These are phyloP conservation scores for Aegle marmelos DNA, from an alignment of 345 rosid species.

Conservation along the genomic window DNA sequence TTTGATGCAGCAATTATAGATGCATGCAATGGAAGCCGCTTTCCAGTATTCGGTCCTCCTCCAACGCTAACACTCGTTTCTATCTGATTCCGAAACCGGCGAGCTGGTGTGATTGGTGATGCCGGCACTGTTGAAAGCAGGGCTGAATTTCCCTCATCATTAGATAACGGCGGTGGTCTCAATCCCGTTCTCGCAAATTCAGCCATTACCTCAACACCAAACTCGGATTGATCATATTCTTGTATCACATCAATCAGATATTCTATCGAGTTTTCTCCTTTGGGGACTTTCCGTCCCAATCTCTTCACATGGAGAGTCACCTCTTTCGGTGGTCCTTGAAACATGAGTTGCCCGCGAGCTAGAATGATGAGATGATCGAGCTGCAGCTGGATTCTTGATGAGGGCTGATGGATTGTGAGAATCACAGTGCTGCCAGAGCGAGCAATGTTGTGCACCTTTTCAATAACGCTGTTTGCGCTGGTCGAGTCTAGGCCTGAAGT, in stretches of 20 bases:
- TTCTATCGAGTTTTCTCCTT: constrained; percentile 58
- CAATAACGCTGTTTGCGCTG: constrained; percentile 59
- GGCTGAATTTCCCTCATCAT: constrained; percentile 29
- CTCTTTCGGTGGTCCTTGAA: constrained; percentile 57
- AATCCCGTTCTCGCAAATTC: constrained; percentile 49
- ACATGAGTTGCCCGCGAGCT: constrained; percentile 71
- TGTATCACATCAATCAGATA: constrained; percentile 61
- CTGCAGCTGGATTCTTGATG: constrained; percentile 50
- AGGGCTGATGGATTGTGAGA: constrained; percentile 71
- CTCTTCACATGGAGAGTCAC: constrained; percentile 47
- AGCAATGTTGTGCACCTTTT: constrained; percentile 62
- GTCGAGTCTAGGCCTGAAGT: constrained; percentile 70
- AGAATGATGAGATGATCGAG: constrained; percentile 62
- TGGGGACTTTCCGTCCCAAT: constrained; percentile 55
- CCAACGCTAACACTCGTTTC: not conserved
- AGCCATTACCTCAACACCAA: constrained; percentile 49
- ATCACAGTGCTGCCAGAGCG: constrained; percentile 63
- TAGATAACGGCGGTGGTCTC: constrained; percentile 45
- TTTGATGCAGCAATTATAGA: not conserved
- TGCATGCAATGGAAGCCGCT: constrained; percentile 30
- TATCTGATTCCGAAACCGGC: not conserved
- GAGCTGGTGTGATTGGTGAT: constrained; percentile 25
- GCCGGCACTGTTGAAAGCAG: constrained; percentile 25
- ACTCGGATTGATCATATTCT: constrained; percentile 52
- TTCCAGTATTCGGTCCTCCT: constrained; percentile 6